Conservation (phyloP, 768 basidiomycete species). For the Termitomyces titanicus region DNA sequence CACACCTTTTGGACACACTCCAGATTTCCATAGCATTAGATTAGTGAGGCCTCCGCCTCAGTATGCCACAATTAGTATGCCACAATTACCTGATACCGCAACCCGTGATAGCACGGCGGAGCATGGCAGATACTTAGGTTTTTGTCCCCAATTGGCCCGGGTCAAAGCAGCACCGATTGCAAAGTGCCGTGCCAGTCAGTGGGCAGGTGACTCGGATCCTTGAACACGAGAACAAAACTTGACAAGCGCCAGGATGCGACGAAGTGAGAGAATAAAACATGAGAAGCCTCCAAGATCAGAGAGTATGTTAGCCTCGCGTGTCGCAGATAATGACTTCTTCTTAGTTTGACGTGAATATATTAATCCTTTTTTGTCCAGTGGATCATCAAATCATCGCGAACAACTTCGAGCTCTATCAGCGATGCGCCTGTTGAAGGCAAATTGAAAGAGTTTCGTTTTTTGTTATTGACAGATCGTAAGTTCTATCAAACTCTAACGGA, state of each 20-base stretch:
- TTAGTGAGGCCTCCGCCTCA: neutral
- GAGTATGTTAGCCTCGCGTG: slow-evolving; percentile 7
- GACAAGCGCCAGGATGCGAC: slow-evolving; percentile 1
- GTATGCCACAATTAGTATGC: no score
- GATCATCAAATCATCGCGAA: slow-evolving; percentile 10
- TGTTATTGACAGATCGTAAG: slow-evolving; percentile 1
- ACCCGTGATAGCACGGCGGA: neutral
- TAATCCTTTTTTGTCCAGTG: slow-evolving; percentile 13
- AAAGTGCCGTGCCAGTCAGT: neutral
- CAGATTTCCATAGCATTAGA: neutral
- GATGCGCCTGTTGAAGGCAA: slow-evolving; percentile 9
- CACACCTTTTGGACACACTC: neutral
- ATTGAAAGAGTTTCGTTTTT: slow-evolving; percentile 9
- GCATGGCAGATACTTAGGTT: no score
- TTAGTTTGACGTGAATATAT: slow-evolving; percentile 13
- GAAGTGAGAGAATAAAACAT: slow-evolving; percentile 1
- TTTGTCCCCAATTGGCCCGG: neutral
- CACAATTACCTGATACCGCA: neutral
- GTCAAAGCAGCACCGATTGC: slow-evolving; percentile 1
- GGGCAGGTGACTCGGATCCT: slow-evolving; percentile 2
- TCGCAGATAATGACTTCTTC: neutral
- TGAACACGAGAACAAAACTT: slow-evolving; percentile 5
- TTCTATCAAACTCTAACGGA: slow-evolving; percentile 11
- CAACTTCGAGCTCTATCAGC: slow-evolving; percentile 1
- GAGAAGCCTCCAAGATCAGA: slow-evolving; percentile 5